Evolutionary conservation across 805 yeast species (phyloP), one percentile per base, ranked within the genome.

Genomic region (Naumovozyma dairenensis): DNA sequence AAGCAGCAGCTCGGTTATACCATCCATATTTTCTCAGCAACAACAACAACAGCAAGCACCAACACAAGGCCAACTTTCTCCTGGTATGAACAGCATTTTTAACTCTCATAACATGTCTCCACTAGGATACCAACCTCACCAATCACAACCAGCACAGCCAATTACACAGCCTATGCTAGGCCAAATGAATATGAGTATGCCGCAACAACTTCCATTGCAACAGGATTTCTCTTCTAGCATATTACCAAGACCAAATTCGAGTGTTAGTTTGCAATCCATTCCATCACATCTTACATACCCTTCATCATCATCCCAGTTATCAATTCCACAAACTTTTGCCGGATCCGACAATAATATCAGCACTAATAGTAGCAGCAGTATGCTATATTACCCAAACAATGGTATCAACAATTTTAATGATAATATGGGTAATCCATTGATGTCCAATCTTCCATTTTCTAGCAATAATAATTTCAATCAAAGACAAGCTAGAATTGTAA

Each of bases 1-100:
- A 40, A 51, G 44, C 28, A 45, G 46, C 27, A 49, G 55, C 34
- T 47, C 54, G 16, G 42, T 39, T 4, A 40, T 49, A 4, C 32
- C 43, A 16, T 39, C 51, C 4, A 30, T 29, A 29, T 36, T 15
- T 17, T 31, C 21, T 20, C 26, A 31, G 20, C 43, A 37, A 27
- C 39, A 42, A 19, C 40, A 36, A 14, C 40, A 37, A n/a, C 29
- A 32, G 6, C 41, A 36, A 16, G n/a, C n/a, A n/a, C 43, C 37
- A 21, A 13, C 26, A 13, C 44, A 35, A 28, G 6, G n/a, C 8
- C n/a, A 6, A 24, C 5, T 12, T 12, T 24, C 26, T 12, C 5
- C 26, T 16, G n/a, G 12, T 17, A 37, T 31, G 34, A 15, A 19
- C 4, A 32, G 19, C 16, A 38, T 34, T 19, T 33, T 35, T 15